A percentile compares a stretch with the other conserved stretches of the same genome.
Conservation (phyloP, 371 early-diverging fungal species). For the Batkoa obscura region DNA sequence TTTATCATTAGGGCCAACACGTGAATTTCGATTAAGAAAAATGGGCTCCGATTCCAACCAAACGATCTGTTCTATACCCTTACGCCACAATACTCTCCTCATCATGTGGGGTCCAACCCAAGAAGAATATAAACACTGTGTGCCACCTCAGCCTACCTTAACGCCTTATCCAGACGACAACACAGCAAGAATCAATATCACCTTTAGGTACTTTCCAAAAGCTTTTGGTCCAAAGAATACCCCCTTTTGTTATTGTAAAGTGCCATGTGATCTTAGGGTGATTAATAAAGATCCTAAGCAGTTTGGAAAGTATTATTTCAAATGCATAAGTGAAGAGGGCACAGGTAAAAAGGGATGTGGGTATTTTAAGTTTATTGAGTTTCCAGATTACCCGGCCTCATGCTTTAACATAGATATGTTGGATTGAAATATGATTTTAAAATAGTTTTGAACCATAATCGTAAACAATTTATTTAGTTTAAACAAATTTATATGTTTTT, state of each 20-base stretch:
- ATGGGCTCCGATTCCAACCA: conserved; percentile 14
- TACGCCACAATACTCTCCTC: conserved; percentile 37
- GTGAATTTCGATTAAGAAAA: conserved; percentile 29
- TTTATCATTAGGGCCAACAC: conserved; percentile 29
- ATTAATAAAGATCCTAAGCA: conserved; percentile 21
- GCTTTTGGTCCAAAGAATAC: conserved; percentile 20
- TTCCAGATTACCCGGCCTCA: no score
- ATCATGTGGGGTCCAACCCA: conserved; percentile 35
- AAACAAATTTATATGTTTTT: no score
- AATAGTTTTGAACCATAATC: no score
- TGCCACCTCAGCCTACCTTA: neutral
- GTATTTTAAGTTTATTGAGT: conserved; percentile 17
- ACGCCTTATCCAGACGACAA: conserved; percentile 16
- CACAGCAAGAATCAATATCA: conserved; percentile 29
- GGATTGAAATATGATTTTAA: no score
- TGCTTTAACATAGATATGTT: no score
- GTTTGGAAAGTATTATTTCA: conserved; percentile 25
- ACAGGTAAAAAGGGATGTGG: conserved; percentile 15
- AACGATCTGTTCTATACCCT: conserved; percentile 14
- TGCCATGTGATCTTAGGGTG: conserved; percentile 23
- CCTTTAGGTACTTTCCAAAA: conserved; percentile 23
- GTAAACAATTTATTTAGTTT: no score
- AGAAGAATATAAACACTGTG: conserved; percentile 3
- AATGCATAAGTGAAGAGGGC: conserved; percentile 17
- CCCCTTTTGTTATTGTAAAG: conserved; percentile 26